phyloP scores from a whole-genome alignment of 1,139 yeast species.

The Nadsonia starkeyi-henricii region DNA sequence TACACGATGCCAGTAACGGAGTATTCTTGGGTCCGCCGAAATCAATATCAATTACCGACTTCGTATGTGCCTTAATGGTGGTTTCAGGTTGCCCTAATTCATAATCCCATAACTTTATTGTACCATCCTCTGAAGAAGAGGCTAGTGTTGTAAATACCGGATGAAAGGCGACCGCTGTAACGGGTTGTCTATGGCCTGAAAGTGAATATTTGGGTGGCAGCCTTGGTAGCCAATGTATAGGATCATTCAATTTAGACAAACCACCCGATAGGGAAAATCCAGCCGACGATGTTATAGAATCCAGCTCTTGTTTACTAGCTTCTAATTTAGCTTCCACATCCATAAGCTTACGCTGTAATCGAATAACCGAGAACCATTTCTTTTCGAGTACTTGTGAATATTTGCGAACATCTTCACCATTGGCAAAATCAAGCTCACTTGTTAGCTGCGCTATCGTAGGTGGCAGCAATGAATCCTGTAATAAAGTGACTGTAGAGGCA shows the following conservation, averaged over 20 bases:
- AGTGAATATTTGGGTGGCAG: conserved; percentile 34
- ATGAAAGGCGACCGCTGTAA: conserved; percentile 57
- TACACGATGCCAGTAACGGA: conserved; percentile 49
- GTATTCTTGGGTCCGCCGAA: conserved; percentile 23
- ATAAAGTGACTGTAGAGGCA: background rate
- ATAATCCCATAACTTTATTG: conserved; percentile 62
- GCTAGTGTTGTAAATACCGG: conserved; percentile 54
- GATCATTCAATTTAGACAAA: conserved; percentile 21
- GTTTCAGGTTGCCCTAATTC: conserved; percentile 56
- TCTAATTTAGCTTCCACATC: conserved; percentile 35
- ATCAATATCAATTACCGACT: conserved; percentile 48
- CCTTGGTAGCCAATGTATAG: conserved; percentile 54
- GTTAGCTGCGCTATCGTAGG: background rate
- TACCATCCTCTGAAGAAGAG: conserved; percentile 64
- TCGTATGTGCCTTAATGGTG: conserved; percentile 63
- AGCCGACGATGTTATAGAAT: conserved; percentile 18
- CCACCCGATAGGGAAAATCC: conserved; percentile 6
- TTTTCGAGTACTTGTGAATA: conserved; percentile 40
- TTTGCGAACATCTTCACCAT: conserved; percentile 6
- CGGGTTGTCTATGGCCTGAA: conserved; percentile 43
- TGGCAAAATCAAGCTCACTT: background rate
- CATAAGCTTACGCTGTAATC: conserved; percentile 62
- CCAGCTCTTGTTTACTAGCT: conserved; percentile 32
- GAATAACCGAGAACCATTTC: conserved; percentile 79
- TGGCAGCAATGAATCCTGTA: background rate